These are phyloP conservation scores for Actinomortierella ambigua DNA, from an alignment of 371 early-diverging fungal species.

Conservation along the genomic window DNA sequence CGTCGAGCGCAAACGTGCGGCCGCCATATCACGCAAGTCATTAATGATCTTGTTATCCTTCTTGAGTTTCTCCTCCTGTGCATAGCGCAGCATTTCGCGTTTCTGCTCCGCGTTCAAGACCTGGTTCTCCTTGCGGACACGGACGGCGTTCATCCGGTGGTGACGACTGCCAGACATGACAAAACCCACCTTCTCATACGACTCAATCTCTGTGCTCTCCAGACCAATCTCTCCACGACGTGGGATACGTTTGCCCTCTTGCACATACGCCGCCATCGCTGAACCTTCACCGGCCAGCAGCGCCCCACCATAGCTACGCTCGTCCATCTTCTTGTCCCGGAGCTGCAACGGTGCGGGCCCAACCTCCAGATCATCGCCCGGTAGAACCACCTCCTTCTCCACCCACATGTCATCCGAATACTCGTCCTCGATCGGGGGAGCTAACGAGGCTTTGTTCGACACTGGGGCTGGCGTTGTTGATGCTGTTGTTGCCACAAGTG, in stretches of 20 bases:
- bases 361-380: slow-evolving; percentile 64
- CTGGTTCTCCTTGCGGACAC: slow-evolving; percentile 95
- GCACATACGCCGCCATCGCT: slow-evolving; percentile 87
- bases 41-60: slow-evolving; percentile 91
- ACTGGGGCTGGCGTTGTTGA: slow-evolving; percentile 34
- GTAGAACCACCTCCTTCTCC: slow-evolving; percentile 66
- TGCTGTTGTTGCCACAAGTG: slow-evolving; percentile 7
- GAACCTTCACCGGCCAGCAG: slow-evolving; percentile 81
- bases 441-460: too few species aligned
- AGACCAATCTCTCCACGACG: slow-evolving; percentile 97
- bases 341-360: slow-evolving; percentile 63
- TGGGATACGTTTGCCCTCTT: slow-evolving; percentile 94
- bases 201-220: slow-evolving; percentile 80
- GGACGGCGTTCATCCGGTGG: slow-evolving; percentile 95
- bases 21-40: slow-evolving; percentile 74
- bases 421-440: slow-evolving; percentile 46
- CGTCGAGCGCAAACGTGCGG: slow-evolving; percentile 43
- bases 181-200: slow-evolving; percentile 88
- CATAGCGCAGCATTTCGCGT: slow-evolving; percentile 71
- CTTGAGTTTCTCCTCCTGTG: slow-evolving; percentile 85
- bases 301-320: slow-evolving; percentile 80
- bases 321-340: slow-evolving; percentile 58
- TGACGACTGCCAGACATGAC: slow-evolving; percentile 96
- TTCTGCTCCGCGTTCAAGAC: slow-evolving; percentile 89
- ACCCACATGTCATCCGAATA: slow-evolving; percentile 61